phyloP scores from a whole-genome alignment of 352 stramenopile genomes.

The Phytopythium montanum region DNA sequence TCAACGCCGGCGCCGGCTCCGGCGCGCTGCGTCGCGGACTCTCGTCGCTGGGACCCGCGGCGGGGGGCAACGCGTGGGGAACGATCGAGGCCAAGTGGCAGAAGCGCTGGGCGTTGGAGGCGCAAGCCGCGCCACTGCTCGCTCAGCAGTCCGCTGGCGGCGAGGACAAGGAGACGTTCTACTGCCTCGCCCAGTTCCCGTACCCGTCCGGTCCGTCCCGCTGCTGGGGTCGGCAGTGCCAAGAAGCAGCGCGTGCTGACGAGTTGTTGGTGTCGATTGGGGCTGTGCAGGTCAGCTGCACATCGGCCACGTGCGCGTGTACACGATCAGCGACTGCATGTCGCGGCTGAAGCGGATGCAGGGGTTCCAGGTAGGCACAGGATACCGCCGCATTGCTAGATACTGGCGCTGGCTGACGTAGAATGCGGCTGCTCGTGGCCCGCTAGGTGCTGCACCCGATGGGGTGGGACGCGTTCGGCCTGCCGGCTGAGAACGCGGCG shows the following conservation, averaged over 20 bases:
- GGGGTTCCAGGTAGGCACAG: slow-evolving; percentile 80
- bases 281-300: slow-evolving; percentile 85
- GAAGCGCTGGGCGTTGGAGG: slow-evolving; percentile 40
- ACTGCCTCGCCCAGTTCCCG: slow-evolving; percentile 97
- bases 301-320: slow-evolving; percentile 99
- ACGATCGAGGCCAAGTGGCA: slow-evolving; percentile 74
- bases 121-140: slow-evolving; percentile 13
- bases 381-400: background rate
- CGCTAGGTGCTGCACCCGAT: slow-evolving; percentile 96
- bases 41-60: slow-evolving; percentile 14
- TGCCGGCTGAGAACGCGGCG: slow-evolving; percentile 99
- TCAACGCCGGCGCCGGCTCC: background rate
- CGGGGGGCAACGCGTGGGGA: slow-evolving; percentile 31
- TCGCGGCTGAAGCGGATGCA: slow-evolving; percentile 97
- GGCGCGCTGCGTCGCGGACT: slow-evolving; percentile 17
- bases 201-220: slow-evolving; percentile 92
- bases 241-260: background rate
- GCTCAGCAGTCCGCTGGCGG: slow-evolving; percentile 6
- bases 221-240: too few relatives aligned
- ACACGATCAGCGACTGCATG: slow-evolving; percentile 99
- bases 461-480: slow-evolving; percentile 99
- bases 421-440: background rate
- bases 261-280: background rate
- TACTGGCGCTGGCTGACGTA: background rate
- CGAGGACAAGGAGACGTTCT: slow-evolving; percentile 72